Percentiles rank a stretch among this genome's conserved stretches.
Evolutionary conservation across 495 filamentous ascomycete species (phyloP).

Genomic region (Parmelia sp.): DNA sequence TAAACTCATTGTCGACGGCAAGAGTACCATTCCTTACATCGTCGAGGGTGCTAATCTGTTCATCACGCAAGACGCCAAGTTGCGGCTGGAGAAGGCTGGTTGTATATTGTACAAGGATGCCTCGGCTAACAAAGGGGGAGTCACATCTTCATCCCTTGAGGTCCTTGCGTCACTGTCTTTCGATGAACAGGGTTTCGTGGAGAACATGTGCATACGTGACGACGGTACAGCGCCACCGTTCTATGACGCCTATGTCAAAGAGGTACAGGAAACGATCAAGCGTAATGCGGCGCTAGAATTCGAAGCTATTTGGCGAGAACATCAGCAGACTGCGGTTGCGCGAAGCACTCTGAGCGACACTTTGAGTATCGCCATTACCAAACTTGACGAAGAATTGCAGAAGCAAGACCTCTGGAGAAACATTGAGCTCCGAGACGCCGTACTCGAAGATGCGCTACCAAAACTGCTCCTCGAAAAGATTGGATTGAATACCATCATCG

Average conservation of each 20-base stretch:
- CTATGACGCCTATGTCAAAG: conserved; percentile 86
- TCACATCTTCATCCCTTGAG: conserved; percentile 96
- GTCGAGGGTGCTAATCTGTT: conserved; percentile 98
- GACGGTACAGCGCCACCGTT: conserved; percentile 78
- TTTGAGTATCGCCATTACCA: conserved; percentile 84
- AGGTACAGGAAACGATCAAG: conserved; percentile 83
- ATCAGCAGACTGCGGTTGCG: conserved; percentile 69
- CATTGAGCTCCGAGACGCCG: conserved; percentile 63
- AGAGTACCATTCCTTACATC: conserved; percentile 81
- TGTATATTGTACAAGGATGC: conserved; percentile 96
- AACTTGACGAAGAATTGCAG: conserved; percentile 91
- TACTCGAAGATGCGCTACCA: conserved; percentile 81
- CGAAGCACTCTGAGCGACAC: conserved; percentile 83
- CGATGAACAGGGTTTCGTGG: conserved; percentile 76
- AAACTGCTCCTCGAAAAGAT: conserved; percentile 80
- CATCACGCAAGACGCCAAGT: conserved; percentile 97
- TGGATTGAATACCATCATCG: conserved; percentile 78
- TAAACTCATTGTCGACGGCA: conserved; percentile 78
- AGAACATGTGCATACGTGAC: conserved; percentile 84
- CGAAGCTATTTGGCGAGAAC: conserved; percentile 94
- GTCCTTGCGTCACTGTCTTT: conserved; percentile 92
- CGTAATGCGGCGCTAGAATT: conserved; percentile 89
- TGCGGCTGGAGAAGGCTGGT: conserved; percentile 87
- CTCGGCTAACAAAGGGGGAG: conserved; percentile 96
- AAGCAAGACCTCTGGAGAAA: conserved; percentile 88